phyloP scores from a whole-genome alignment of 345 rosid species.

The Eucalyptus cladocalyx region DNA sequence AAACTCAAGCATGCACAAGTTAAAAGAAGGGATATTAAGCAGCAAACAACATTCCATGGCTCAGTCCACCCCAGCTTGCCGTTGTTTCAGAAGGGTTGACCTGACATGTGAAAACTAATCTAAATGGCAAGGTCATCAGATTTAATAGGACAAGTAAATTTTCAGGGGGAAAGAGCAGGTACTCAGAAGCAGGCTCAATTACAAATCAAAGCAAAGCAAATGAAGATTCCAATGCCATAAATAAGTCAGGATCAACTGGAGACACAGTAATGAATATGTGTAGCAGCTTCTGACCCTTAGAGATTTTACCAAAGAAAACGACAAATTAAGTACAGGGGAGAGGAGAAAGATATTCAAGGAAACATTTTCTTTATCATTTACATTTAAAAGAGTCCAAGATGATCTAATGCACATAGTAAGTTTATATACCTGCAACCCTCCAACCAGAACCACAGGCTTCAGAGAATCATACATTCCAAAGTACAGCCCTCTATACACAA shows the following conservation, averaged over 20 bases:
- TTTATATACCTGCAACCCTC: constrained; percentile 23
- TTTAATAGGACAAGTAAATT: background rate
- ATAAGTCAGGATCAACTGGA: background rate
- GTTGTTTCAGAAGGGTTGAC: background rate
- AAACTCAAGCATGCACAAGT: background rate
- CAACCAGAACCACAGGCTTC: constrained; percentile 42
- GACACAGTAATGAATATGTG: background rate
- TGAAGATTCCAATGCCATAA: background rate
- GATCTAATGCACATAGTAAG: background rate
- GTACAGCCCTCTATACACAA: constrained; percentile 44
- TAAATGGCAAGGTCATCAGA: background rate
- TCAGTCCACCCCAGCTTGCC: background rate
- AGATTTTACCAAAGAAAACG: background rate
- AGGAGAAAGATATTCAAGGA: background rate
- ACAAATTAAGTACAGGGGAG: background rate
- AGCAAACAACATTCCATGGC: background rate
- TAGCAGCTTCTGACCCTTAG: background rate
- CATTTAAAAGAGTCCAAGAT: background rate
- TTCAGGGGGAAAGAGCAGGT: background rate
- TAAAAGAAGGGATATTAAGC: background rate
- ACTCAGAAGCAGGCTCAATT: background rate
- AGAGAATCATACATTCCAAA: constrained; percentile 55
- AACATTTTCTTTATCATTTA: background rate
- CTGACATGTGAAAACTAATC: background rate
- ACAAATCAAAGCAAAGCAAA: background rate